A percentile compares a stretch with the other conserved stretches of the same genome.
phyloP scores from a whole-genome alignment of 2,329 filamentous ascomycete genomes.

The Pezicula neosporulosa region DNA sequence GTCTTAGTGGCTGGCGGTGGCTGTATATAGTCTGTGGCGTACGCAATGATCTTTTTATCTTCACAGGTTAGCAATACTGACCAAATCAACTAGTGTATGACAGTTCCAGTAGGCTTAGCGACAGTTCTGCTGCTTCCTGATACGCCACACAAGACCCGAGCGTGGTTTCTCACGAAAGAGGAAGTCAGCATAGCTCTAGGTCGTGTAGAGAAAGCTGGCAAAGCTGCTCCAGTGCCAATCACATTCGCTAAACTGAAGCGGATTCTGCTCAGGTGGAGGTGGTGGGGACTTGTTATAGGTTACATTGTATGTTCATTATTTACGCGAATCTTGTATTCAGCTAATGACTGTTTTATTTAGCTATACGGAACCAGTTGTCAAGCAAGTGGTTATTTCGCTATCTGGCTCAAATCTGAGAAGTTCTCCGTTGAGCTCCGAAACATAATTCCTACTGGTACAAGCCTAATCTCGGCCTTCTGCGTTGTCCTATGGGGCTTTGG shows the following conservation, averaged over 20 bases:
- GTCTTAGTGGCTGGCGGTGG: conserved; percentile 41
- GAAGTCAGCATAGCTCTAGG: conserved; percentile 18
- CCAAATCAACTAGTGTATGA: conserved; percentile 1
- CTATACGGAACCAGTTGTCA: conserved; percentile 10
- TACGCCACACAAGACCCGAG: conserved; percentile 37
- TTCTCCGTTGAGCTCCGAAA: conserved; percentile 10
- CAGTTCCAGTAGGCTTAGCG: conserved; percentile 6
- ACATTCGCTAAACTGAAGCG: conserved; percentile 4
- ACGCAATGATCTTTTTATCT: too few species aligned
- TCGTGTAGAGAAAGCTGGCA: conserved; percentile 30
- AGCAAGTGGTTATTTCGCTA: conserved; percentile 7
- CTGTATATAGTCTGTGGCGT: conserved; percentile 42
- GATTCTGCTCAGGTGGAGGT: conserved; percentile 9
- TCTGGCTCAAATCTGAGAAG: conserved; percentile 11
- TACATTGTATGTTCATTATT: conserved; percentile 6
- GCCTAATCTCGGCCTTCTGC: conserved; percentile 10
- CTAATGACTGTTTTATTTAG: neutral
- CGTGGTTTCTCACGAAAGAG: conserved; percentile 35
- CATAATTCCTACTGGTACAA: conserved; percentile 9
- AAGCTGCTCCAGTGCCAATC: conserved; percentile 6
- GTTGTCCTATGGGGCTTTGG: conserved; percentile 19
- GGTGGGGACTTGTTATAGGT: conserved; percentile 10
- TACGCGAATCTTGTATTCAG: neutral
- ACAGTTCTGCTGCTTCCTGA: conserved; percentile 34
- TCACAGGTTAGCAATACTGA: too few species aligned